These are phyloP conservation scores for Mortierella sp. DNA, from an alignment of 371 early-diverging fungal species.

Conservation along the genomic window DNA sequence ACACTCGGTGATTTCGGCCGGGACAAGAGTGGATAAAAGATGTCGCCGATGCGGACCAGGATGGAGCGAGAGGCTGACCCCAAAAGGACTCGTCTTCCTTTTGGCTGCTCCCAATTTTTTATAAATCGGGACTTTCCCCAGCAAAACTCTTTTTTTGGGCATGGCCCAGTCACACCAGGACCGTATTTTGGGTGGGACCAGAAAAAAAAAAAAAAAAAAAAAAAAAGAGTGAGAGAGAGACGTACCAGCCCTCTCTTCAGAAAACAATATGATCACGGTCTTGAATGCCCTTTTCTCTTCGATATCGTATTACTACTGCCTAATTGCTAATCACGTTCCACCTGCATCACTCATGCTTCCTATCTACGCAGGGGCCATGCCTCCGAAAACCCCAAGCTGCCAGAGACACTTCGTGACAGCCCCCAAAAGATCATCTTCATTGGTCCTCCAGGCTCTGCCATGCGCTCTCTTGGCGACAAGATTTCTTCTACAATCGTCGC, in stretches of 20 bases:
- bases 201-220: conserved; percentile 6
- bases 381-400: conserved; percentile 97
- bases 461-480: conserved; percentile 98
- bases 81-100: neutral
- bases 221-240: conserved; percentile 1
- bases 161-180: no score
- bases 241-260: neutral
- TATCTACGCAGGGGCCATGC: conserved; percentile 98
- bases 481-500: conserved; percentile 98
- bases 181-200: neutral
- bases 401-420: conserved; percentile 87
- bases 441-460: conserved; percentile 98
- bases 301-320: neutral
- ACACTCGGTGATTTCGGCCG: no score
- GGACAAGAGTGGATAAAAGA: neutral
- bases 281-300: neutral
- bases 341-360: no score
- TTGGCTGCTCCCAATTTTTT: neutral
- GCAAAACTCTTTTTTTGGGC: conserved; percentile 6
- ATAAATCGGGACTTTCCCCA: neutral
- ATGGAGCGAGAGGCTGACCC: neutral
- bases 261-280: neutral
- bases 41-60: neutral
- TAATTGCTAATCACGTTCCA: conserved; percentile 37
- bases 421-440: conserved; percentile 92